These are phyloP conservation scores for Oryza brachyantha DNA, from an alignment of 176 grass and related monocot species.

Conservation along the genomic window DNA sequence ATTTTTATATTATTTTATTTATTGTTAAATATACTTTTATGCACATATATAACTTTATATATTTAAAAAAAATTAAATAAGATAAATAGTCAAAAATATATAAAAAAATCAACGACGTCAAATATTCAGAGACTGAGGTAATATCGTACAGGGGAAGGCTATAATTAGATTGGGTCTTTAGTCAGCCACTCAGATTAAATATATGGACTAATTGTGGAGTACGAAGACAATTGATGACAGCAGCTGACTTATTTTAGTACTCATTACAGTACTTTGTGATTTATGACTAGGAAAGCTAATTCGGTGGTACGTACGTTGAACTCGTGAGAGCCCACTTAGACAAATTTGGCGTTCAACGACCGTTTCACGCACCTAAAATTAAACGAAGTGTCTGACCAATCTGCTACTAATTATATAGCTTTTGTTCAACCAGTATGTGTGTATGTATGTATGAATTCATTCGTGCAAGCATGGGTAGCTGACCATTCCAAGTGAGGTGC, in stretches of 20 bases:
- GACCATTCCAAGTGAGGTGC: background rate
- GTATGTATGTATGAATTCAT: background rate
- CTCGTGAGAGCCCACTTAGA: background rate
- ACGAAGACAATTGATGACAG: background rate
- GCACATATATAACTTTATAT: too few species aligned
- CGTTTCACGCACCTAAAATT: background rate
- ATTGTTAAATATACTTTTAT: too few species aligned
- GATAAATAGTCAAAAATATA: too few species aligned
- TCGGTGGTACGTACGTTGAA: background rate
- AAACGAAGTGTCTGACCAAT: conserved; percentile 13
- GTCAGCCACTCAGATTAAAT: conserved; percentile 15
- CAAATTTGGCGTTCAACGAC: background rate
- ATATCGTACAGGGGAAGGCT: background rate
- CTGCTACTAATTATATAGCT: background rate
- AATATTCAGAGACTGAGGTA: too few species aligned
- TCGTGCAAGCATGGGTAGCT: background rate
- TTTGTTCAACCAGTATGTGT: background rate
- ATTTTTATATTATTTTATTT: too few species aligned
- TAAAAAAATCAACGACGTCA: too few species aligned
- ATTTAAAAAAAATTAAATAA: too few species aligned
- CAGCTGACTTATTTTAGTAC: background rate
- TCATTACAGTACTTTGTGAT: background rate
- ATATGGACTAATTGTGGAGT: background rate
- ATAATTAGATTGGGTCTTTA: background rate
- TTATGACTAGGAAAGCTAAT: conserved; percentile 20